Conservation (phyloP, 164 flowering plant genomes). For the Nymphaea colorata region DNA sequence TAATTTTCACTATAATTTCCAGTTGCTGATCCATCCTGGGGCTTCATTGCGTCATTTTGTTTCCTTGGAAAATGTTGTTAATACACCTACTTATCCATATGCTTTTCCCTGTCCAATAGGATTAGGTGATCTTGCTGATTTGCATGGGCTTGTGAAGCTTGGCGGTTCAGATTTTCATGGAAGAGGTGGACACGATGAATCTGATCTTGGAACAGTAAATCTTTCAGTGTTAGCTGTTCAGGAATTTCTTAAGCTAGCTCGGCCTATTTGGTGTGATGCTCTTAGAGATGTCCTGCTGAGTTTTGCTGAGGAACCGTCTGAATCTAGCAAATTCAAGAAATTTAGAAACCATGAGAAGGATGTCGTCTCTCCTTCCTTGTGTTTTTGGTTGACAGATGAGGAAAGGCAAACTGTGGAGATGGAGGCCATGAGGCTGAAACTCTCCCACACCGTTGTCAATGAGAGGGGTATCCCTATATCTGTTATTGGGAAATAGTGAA, state of each 20-base stretch:
- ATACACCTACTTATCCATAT: not conserved
- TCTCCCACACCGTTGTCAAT: conserved; percentile 19
- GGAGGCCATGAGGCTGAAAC: conserved; percentile 39
- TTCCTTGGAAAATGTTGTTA: too few species aligned
- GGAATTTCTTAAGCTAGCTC: conserved; percentile 66
- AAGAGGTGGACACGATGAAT: conserved; percentile 58
- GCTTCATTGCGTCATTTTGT: too few species aligned
- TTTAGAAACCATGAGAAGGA: conserved; percentile 22
- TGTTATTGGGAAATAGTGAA: conserved; percentile 1
- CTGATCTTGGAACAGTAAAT: conserved; percentile 72
- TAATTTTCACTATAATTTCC: too few species aligned
- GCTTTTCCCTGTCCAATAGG: conserved; percentile 17
- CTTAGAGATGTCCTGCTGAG: conserved; percentile 31
- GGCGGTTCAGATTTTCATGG: conserved; percentile 98
- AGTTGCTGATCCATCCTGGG: not conserved
- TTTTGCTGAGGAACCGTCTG: conserved; percentile 33
- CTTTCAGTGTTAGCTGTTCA: conserved; percentile 50
- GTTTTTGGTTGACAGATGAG: conserved; percentile 57
- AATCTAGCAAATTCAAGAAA: conserved; percentile 33
- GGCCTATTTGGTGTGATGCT: conserved; percentile 77
- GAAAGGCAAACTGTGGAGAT: conserved; percentile 47
- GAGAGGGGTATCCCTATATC: conserved; percentile 10
- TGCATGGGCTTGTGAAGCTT: conserved; percentile 60
- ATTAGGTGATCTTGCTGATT: conserved; percentile 68
- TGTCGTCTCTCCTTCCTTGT: conserved; percentile 36